phyloP scores from a whole-genome alignment of 371 early-diverging fungal genomes.

The Lichtheimia ramosa region DNA sequence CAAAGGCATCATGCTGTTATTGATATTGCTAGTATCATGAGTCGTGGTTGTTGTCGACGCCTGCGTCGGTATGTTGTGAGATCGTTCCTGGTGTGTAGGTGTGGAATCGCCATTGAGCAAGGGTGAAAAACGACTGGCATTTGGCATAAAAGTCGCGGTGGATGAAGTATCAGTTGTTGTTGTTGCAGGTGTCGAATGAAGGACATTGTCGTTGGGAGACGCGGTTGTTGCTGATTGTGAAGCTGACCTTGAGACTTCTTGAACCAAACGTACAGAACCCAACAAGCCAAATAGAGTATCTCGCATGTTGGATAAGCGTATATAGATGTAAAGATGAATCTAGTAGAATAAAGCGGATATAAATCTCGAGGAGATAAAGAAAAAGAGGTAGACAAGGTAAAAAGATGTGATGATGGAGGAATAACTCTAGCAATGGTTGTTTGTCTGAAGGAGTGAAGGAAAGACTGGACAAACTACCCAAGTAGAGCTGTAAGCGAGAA shows the following conservation, averaged over 20 bases:
- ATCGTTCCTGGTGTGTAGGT: no score
- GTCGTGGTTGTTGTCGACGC: no score
- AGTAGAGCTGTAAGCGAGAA: neutral
- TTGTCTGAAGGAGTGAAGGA: neutral
- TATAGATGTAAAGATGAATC: neutral
- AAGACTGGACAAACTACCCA: neutral
- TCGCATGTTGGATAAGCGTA: conserved; percentile 9
- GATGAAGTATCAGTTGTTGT: no score
- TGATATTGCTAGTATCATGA: no score
- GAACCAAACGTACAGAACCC: conserved; percentile 47
- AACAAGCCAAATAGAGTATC: conserved; percentile 43
- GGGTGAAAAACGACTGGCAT: no score
- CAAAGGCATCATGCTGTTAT: neutral
- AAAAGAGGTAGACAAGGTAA: neutral
- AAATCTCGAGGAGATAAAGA: no score
- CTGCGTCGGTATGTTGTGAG: no score
- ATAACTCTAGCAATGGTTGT: no score
- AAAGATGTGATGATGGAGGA: neutral
- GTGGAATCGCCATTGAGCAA: no score
- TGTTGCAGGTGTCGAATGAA: no score
- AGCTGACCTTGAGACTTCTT: conserved; percentile 47
- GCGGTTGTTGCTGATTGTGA: conserved; percentile 10
- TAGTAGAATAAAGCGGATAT: no score
- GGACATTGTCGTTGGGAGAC: conserved; percentile 1
- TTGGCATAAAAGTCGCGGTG: no score